phyloP scores from a whole-genome alignment of 1,284 basidiomycete genomes.

The Athelia psychrophila region DNA sequence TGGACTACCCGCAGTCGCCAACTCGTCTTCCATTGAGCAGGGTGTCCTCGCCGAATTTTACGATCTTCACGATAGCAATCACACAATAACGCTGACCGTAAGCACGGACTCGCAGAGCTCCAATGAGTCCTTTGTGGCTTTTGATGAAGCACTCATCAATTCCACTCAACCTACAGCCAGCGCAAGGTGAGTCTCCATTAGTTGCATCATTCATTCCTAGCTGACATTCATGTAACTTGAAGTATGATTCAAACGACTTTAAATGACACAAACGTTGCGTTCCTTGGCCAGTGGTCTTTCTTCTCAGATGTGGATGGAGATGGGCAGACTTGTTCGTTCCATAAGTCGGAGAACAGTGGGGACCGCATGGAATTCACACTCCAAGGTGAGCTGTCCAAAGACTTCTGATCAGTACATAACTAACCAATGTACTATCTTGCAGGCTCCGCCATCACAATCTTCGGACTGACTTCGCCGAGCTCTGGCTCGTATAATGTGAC shows the following conservation, averaged over 20 bases:
- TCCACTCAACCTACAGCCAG: conserved; percentile 27
- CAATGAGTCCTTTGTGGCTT: conserved; percentile 39
- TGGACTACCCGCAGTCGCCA: conserved; percentile 19
- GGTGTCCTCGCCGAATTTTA: conserved; percentile 41
- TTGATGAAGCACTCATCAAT: conserved; percentile 47
- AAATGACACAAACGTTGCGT: conserved; percentile 39
- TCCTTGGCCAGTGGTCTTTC: conserved; percentile 49
- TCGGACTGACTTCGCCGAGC: conserved; percentile 50
- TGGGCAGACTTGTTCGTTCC: conserved; percentile 26
- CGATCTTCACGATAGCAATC: conserved; percentile 37
- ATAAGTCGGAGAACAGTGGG: conserved; percentile 44
- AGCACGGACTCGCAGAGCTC: conserved; percentile 26
- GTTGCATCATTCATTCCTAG: conserved; percentile 5
- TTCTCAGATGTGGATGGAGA: conserved; percentile 20
- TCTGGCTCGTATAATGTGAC: conserved; percentile 58
- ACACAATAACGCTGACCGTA: conserved; percentile 45
- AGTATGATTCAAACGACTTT: conserved; percentile 32
- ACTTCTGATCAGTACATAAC: conserved; percentile 6
- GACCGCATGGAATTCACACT: conserved; percentile 46
- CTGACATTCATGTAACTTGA: conserved; percentile 26
- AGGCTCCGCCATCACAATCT: conserved; percentile 59
- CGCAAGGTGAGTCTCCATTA: conserved; percentile 25
- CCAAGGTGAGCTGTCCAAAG: conserved; percentile 35
- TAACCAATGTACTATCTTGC: conserved; percentile 7
- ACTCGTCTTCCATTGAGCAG: conserved; percentile 20